phyloP scores from a whole-genome alignment of 495 filamentous ascomycete genomes.

The Tirmania nivea region DNA sequence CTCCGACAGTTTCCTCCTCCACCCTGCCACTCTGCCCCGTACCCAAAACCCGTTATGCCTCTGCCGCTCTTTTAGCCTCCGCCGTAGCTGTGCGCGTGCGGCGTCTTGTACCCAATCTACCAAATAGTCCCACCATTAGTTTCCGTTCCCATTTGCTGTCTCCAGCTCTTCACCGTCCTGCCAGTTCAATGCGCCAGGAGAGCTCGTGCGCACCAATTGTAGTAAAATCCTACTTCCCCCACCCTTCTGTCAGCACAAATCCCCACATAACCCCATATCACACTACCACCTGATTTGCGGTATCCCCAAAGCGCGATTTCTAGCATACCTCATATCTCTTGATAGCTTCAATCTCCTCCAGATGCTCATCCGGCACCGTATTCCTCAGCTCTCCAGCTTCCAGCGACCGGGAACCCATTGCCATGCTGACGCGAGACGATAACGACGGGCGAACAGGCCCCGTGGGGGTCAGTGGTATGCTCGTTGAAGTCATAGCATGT shows the following conservation, averaged over 20 bases:
- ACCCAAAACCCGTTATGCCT: conserved; percentile 57
- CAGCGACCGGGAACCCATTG: conserved; percentile 12
- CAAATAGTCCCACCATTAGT: conserved; percentile 7
- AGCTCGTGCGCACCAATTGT: conserved; percentile 46
- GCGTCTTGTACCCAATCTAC: conserved; percentile 95
- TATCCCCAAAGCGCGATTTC: conserved; percentile 19
- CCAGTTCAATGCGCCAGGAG: too few species aligned
- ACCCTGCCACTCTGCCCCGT: conserved; percentile 47
- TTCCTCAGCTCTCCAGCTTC: conserved; percentile 23
- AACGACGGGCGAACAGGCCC: not conserved
- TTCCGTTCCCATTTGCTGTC: conserved; percentile 1
- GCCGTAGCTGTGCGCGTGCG: conserved; percentile 55
- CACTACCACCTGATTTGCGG: not conserved
- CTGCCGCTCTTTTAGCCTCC: conserved; percentile 52
- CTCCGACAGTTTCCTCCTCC: conserved; percentile 62
- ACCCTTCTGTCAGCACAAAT: too few species aligned
- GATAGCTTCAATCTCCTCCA: conserved; percentile 92
- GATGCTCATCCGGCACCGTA: conserved; percentile 36
- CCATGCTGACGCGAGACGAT: not conserved
- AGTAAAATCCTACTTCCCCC: conserved; percentile 42
- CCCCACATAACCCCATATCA: too few species aligned
- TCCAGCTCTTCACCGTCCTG: not conserved
- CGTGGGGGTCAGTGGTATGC: not conserved
- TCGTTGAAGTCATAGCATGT: not conserved
- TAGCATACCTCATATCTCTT: conserved; percentile 68